These are phyloP conservation scores for Fusarium compactum DNA, from an alignment of 2,329 filamentous ascomycete genomes.

Conservation along the genomic window DNA sequence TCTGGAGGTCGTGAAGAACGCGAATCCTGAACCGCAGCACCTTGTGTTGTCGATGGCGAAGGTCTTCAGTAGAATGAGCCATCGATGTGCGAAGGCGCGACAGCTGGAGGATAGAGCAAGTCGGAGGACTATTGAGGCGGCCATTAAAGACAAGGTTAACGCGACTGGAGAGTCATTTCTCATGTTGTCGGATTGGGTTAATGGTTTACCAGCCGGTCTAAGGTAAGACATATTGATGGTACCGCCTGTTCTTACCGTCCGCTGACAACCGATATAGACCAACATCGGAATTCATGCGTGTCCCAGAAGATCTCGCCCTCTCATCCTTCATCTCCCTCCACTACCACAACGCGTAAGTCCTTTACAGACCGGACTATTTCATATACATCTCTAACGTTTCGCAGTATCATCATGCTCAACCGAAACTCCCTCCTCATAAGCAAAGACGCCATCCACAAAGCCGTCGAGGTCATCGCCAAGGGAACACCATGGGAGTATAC, in stretches of 20 bases:
- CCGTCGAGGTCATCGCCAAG: slow-evolving; percentile 9
- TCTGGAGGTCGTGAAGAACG: fast-evolving
- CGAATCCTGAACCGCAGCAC: fast-evolving
- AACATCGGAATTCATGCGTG: background rate
- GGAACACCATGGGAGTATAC: slow-evolving; percentile 6
- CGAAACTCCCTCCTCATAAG: background rate
- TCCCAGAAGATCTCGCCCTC: background rate
- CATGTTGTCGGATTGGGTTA: background rate
- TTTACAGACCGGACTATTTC: too few relatives aligned
- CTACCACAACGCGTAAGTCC: slow-evolving; percentile 4
- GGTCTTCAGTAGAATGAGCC: slow-evolving; percentile 3
- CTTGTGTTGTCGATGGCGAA: background rate
- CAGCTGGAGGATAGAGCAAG: slow-evolving; percentile 8
- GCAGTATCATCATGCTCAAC: slow-evolving; percentile 1
- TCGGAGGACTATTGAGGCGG: background rate
- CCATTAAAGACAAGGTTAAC: background rate
- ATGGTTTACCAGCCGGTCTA: background rate
- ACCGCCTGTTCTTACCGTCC: too few relatives aligned
- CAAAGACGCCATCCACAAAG: slow-evolving; percentile 6
- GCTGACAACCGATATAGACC: background rate
- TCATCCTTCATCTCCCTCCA: slow-evolving; percentile 4
- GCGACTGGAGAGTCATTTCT: slow-evolving; percentile 3
- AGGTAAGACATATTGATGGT: background rate
- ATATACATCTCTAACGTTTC: too few relatives aligned
- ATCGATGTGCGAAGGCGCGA: slow-evolving; percentile 1